Evolutionary conservation across 1,284 basidiomycete species (phyloP), one percentile per base, ranked within the genome.

Genomic region (Moesziomyces globuligerus): DNA sequence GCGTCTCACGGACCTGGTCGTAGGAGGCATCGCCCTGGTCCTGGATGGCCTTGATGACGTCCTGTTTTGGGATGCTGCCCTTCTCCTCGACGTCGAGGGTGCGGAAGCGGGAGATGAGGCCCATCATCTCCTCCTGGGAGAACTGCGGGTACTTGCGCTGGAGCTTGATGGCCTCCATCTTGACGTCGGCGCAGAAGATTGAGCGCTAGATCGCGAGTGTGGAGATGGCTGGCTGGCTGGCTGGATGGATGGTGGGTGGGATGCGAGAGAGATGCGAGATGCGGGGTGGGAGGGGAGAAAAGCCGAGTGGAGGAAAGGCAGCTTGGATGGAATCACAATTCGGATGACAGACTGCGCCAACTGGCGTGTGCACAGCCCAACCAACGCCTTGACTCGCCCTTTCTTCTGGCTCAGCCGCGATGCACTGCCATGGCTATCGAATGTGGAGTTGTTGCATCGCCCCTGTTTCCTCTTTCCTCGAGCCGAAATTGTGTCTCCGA

Each of bases 91-190:
- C 70, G 45, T 82, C 80, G 39, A 82, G 74, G 21, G 51, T 57
- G 38, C 74, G 58, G 68, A 82, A 82, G 36, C 70, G 72, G 32
- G 50, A 55, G 48, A 82, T 81, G 43, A 82, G 69, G 11, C 62
- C 59, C 76, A 82, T 81, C 78, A 82, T 79, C 75, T 82, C 80
- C 61, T 82, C 77, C 57, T 82, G 80, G 10, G 80, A 82, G 74
- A 98, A 90, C 79, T 95, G 90, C 26, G 94, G 93, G 81, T 91
- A 96, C 84, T 96, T 97, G 86, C 91, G 92, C 82, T 93, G 90
- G 24, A 98, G 86, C 84, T 90, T 89, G 71, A 94, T 85, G 47
- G 91, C 90, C 83, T 94, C 90, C 92, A 94, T 81, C 20, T 50
- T 74, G 61, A 44, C 44, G 24, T 29, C 24, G 38, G 20, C 21